A percentile compares a stretch with the other conserved stretches of the same genome.
These are phyloP conservation scores for Phlegmacium glaucopus DNA, from an alignment of 768 basidiomycete species.

Conservation along the genomic window DNA sequence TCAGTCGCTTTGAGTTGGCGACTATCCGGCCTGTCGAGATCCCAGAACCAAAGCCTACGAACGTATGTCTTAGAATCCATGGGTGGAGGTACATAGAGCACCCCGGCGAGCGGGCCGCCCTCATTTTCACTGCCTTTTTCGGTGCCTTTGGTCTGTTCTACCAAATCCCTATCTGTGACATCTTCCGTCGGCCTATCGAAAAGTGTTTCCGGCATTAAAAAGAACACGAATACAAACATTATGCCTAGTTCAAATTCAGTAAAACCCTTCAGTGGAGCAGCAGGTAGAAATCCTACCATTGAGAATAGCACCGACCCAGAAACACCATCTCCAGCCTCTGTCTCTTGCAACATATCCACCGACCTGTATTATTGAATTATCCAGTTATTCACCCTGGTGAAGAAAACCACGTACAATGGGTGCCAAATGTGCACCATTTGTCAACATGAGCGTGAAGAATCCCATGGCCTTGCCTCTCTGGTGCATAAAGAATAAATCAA, in stretches of 20 bases:
- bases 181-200: slow-evolving; percentile 26
- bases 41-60: slow-evolving; percentile 28
- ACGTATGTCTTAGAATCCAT: slow-evolving; percentile 22
- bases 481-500: slow-evolving; percentile 33
- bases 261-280: too few relatives aligned
- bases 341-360: slow-evolving; percentile 36
- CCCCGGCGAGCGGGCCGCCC: slow-evolving; percentile 8
- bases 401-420: slow-evolving; percentile 33
- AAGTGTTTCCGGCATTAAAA: slow-evolving; percentile 41
- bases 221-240: slow-evolving; percentile 32
- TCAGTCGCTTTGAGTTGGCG: slow-evolving; percentile 23
- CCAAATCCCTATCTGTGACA: slow-evolving; percentile 6
- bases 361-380: slow-evolving; percentile 16
- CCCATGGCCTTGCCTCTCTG: slow-evolving; percentile 43
- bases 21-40: slow-evolving; percentile 24
- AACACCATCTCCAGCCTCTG: slow-evolving; percentile 42
- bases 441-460: slow-evolving; percentile 37
- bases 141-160: slow-evolving; percentile 5
- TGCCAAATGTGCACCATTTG: slow-evolving; percentile 38
- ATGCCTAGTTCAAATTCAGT: too few relatives aligned
- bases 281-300: slow-evolving; percentile 19
- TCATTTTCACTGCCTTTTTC: slow-evolving; percentile 14
- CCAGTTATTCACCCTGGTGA: background rate
- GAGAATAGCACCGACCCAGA: slow-evolving; percentile 41
- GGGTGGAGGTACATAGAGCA: slow-evolving; percentile 23